Conservation (phyloP, 1,284 basidiomycete species). For the Ceratobasidium sp. region DNA sequence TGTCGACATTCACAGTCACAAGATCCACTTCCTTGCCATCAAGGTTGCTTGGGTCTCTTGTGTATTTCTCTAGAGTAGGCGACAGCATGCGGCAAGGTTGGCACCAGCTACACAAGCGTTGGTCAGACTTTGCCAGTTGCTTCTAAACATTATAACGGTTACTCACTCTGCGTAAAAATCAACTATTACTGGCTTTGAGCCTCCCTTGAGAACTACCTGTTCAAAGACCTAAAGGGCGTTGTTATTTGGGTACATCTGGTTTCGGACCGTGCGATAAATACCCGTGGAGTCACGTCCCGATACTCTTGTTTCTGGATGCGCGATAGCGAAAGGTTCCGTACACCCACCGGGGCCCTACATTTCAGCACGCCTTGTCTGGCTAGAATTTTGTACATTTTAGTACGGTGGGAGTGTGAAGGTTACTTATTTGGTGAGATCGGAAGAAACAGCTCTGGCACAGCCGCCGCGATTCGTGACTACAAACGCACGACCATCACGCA, state of each 20-base stretch:
- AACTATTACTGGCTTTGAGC: conserved; percentile 71
- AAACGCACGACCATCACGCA: conserved; percentile 4
- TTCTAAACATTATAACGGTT: background rate
- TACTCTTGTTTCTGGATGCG: conserved; percentile 11
- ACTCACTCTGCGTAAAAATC: conserved; percentile 83
- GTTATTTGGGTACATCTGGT: background rate
- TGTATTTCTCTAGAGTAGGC: conserved; percentile 71
- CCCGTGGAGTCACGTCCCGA: conserved; percentile 23
- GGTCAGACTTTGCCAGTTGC: conserved; percentile 6
- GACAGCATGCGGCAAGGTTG: conserved; percentile 76
- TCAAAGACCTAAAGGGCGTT: conserved; percentile 42
- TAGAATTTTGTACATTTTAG: too few species aligned
- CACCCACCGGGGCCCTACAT: background rate
- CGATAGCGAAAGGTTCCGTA: background rate
- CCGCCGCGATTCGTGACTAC: background rate
- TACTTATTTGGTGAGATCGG: background rate
- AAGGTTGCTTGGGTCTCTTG: conserved; percentile 62
- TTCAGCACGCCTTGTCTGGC: background rate
- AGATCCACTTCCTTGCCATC: conserved; percentile 72
- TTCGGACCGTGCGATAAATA: background rate
- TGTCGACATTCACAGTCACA: conserved; percentile 75
- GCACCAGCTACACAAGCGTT: conserved; percentile 71
- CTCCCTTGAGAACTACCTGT: conserved; percentile 42
- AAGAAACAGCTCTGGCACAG: background rate
- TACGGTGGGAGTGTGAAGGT: background rate